phyloP scores from a whole-genome alignment of 2,329 filamentous ascomycete species.

The Drechslerella stenobrocha region DNA sequence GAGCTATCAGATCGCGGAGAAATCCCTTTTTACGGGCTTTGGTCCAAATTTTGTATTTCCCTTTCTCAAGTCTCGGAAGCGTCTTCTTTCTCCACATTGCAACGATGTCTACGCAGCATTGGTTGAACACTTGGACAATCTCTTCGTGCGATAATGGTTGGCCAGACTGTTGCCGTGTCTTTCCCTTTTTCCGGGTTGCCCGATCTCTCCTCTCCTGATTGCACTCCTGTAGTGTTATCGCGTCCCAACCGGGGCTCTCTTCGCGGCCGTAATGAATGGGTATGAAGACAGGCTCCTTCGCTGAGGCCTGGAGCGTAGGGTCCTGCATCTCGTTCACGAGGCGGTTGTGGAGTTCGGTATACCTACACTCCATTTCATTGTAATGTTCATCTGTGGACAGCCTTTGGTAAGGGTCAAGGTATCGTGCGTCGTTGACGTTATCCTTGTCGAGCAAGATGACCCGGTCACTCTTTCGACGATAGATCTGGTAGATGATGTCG shows the following conservation, averaged over 20 bases:
- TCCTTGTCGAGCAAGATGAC: conserved; percentile 3
- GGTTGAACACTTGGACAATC: conserved; percentile 3
- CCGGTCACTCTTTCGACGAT: conserved; percentile 12
- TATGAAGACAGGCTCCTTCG: background rate
- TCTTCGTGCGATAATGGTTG: conserved; percentile 10
- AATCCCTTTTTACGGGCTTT: conserved; percentile 12
- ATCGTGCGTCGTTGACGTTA: background rate
- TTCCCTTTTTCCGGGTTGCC: background rate
- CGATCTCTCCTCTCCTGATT: background rate
- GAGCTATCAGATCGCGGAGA: conserved; percentile 4
- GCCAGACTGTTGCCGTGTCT: background rate
- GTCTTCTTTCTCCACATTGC: conserved; percentile 2
- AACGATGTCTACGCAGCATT: background rate
- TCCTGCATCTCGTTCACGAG: background rate
- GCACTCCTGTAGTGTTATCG: conserved; percentile 8
- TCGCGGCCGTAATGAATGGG: background rate
- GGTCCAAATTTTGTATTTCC: conserved; percentile 19
- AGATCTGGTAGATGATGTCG: conserved; percentile 11
- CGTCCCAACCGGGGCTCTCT: conserved; percentile 14
- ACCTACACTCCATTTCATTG: no score
- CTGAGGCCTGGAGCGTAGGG: no score
- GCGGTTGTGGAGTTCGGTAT: no score
- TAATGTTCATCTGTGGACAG: background rate
- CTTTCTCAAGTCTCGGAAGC: conserved; percentile 5
- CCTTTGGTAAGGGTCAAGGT: conserved; percentile 12